phyloP scores from a whole-genome alignment of 768 basidiomycete species.

The Termitomyces eurrhizus region DNA sequence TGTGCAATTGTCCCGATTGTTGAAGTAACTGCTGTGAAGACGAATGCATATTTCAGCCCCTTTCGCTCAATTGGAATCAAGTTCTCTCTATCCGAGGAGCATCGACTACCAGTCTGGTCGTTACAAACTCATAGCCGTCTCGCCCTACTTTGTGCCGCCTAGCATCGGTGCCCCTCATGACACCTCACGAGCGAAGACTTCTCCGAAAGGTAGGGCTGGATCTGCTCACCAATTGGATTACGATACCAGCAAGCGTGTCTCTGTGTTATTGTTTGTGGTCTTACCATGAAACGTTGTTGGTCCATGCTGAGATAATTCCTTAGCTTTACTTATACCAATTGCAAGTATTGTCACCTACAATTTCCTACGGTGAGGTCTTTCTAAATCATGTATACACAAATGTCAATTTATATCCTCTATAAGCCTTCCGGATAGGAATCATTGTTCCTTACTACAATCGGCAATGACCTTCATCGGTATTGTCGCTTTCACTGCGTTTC shows the following conservation, averaged over 20 bases:
- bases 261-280: not conserved
- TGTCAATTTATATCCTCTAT: not conserved
- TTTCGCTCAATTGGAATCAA: too few relatives aligned
- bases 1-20: not conserved
- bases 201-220: not conserved
- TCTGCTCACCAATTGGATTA: not conserved
- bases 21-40: not conserved
- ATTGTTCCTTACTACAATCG: not conserved
- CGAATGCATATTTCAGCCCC: not conserved
- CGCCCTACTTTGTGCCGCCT: not conserved
- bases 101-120: not conserved
- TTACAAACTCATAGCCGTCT: not conserved
- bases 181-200: not conserved
- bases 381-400: not conserved
- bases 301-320: not conserved
- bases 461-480: not conserved
- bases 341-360: not conserved
- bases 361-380: not conserved
- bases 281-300: not conserved
- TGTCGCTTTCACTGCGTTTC: not conserved
- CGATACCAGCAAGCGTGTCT: not conserved
- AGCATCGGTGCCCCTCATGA: not conserved
- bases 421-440: not conserved
- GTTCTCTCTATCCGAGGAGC: not conserved
- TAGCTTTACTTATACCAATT: not conserved